phyloP scores from a whole-genome alignment of 1,139 yeast genomes.

The Hyphopichia buzzinii region DNA sequence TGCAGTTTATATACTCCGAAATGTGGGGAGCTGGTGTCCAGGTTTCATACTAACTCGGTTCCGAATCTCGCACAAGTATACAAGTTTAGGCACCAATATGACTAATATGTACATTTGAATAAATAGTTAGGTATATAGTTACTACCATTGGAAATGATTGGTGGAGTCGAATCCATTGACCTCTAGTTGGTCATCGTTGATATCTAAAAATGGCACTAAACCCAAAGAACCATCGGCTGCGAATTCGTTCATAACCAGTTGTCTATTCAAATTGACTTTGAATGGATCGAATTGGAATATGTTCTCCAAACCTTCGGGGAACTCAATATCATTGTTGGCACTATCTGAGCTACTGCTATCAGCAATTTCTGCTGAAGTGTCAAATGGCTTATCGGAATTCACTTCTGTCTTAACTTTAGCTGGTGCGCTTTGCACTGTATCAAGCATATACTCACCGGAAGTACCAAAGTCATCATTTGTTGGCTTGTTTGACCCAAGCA shows the following conservation, averaged over 20 bases:
- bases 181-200: neutral
- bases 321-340: neutral
- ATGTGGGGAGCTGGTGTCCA: neutral
- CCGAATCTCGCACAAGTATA: no score
- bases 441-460: slow-evolving; percentile 1
- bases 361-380: neutral
- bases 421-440: neutral
- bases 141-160: neutral
- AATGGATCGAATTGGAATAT: slow-evolving; percentile 43
- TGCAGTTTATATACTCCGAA: neutral
- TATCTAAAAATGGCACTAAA: slow-evolving; percentile 53
- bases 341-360: neutral
- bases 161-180: slow-evolving; percentile 1
- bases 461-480: neutral
- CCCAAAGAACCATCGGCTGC: slow-evolving; percentile 72
- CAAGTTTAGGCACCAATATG: neutral
- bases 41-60: neutral
- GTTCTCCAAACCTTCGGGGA: slow-evolving; percentile 22
- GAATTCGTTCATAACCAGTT: slow-evolving; percentile 49
- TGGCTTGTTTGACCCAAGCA: neutral
- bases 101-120: neutral
- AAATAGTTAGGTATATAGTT: neutral
- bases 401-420: neutral
- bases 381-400: neutral
- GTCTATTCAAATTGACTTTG: slow-evolving; percentile 32